Base-by-base conservation (phyloP, 306 rosid species). In the Sicyos edulis region DNA sequence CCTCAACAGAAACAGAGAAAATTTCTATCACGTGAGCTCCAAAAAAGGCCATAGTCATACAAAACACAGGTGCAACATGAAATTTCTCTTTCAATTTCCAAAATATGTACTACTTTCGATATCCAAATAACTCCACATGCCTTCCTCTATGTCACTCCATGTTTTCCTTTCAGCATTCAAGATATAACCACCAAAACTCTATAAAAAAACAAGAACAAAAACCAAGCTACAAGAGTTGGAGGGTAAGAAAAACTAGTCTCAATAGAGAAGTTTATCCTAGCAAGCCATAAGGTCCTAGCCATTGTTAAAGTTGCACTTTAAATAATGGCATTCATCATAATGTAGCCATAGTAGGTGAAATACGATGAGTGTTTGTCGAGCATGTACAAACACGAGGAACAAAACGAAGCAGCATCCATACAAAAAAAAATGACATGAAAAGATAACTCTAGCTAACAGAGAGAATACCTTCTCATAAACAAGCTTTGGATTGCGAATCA, bases 401-500 rank as follows among this genome's bases (percentile, higher is more conserved):
- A 44, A 21, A 22, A 22, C 8, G 15, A 29, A 49, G 42, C 14
- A 68, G 37, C 37, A 16, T 16, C 62, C 2, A 1, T 32, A 71
- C 22, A 29, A 29, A 49, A 32, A 19, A 42, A 42, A 42, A 42
- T n/a, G 24, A 71, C 53, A 54, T 13, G 15, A 53, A 24, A 37
- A 10, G 52, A 54, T 11, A n/a, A 54, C 17, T 34, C 75, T 7
- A 52, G 50, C 52, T 11, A 54, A 71, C 53, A 74, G 51, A 17
- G 16, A 74, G 71, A 50, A 40, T 90, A 93, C 98, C 97, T 93
- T 93, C 83, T 91, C 97, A 77, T 91, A 88, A 42, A 93, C 97
- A 54, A 93, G 91, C 74, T 84, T 86, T 75, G 99, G 99, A 62
- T 93, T 91, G 74, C 97, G 99, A 77, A 93, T 93, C 99, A 93